Conservation (phyloP, 2,329 filamentous ascomycete genomes). For the Sporothrix curviconia region DNA sequence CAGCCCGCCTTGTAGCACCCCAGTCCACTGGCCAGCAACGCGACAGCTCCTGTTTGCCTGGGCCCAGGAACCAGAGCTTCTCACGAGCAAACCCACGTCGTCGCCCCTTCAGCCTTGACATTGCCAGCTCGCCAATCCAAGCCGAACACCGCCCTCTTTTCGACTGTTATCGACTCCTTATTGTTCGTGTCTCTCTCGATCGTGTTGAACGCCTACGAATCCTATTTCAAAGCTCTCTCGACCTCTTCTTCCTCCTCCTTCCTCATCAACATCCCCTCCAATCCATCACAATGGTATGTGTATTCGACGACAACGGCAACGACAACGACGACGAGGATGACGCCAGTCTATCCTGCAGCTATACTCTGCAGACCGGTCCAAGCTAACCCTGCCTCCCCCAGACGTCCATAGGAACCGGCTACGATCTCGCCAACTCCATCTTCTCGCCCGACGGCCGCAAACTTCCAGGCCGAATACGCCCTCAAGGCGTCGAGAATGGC, state of each 20-base stretch:
- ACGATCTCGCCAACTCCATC: conserved; percentile 98
- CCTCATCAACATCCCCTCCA: neutral
- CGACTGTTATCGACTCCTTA: neutral
- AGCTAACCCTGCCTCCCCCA: conserved; percentile 32
- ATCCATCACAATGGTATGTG: conserved; percentile 2
- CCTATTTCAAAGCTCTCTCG: too few species aligned
- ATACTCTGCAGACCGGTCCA: neutral
- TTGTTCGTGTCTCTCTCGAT: too few species aligned
- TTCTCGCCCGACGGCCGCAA: conserved; percentile 98
- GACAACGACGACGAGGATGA: neutral
- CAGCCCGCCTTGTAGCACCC: neutral
- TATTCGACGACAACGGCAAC: neutral
- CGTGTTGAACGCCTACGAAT: too few species aligned
- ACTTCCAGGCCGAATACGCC: conserved; percentile 99
- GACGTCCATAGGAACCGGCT: conserved; percentile 99
- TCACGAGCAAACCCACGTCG: neutral
- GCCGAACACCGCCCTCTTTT: neutral
- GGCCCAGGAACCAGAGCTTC: conserved; percentile 4
- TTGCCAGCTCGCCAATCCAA: neutral
- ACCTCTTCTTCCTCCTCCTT: neutral
- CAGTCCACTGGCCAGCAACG: conserved; percentile 1
- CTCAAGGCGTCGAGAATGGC: conserved; percentile 96
- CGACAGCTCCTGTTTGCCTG: conserved; percentile 9
- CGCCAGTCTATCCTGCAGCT: neutral
- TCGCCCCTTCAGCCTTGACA: neutral